A percentile compares a stretch with the other conserved stretches of the same genome.
These are phyloP conservation scores for Kwoniella sp. DNA, from an alignment of 768 basidiomycete species.

Conservation along the genomic window DNA sequence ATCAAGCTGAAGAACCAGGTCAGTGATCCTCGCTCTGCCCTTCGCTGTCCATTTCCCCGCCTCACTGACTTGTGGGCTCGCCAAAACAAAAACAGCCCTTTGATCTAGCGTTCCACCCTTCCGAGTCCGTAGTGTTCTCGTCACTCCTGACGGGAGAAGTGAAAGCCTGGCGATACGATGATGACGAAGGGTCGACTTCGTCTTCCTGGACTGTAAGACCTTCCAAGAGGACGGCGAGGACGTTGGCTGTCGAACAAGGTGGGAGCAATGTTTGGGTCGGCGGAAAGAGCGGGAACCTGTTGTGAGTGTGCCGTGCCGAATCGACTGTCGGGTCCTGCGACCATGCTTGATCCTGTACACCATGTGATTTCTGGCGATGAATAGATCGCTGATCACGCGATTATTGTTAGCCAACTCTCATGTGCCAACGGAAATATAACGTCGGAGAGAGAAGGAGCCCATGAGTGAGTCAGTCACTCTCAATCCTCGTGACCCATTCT, in stretches of 20 bases:
- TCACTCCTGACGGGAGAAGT: conserved; percentile 77
- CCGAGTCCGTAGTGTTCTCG: conserved; percentile 67
- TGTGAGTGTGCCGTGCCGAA: conserved; percentile 62
- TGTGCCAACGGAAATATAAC: conserved; percentile 37
- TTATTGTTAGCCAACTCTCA: conserved; percentile 29
- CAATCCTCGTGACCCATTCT: background rate
- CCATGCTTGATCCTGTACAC: no score
- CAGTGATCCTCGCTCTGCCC: conserved; percentile 6
- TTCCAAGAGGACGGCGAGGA: conserved; percentile 80
- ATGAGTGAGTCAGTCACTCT: conserved; percentile 39
- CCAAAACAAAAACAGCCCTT: conserved; percentile 85
- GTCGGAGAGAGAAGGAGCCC: conserved; percentile 44
- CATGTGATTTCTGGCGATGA: no score
- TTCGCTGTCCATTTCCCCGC: background rate
- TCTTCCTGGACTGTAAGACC: conserved; percentile 67
- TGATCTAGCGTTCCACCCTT: conserved; percentile 85
- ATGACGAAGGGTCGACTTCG: conserved; percentile 57
- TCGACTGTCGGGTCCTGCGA: background rate
- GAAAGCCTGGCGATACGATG: conserved; percentile 78
- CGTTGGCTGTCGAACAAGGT: conserved; percentile 68
- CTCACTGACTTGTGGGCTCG: no score
- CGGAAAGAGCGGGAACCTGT: conserved; percentile 76
- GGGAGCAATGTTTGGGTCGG: conserved; percentile 74
- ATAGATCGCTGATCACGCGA: no score
- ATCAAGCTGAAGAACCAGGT: conserved; percentile 54